Base-by-base conservation (phyloP, 257 asterid genomes). In the Primulina tabacum region DNA sequence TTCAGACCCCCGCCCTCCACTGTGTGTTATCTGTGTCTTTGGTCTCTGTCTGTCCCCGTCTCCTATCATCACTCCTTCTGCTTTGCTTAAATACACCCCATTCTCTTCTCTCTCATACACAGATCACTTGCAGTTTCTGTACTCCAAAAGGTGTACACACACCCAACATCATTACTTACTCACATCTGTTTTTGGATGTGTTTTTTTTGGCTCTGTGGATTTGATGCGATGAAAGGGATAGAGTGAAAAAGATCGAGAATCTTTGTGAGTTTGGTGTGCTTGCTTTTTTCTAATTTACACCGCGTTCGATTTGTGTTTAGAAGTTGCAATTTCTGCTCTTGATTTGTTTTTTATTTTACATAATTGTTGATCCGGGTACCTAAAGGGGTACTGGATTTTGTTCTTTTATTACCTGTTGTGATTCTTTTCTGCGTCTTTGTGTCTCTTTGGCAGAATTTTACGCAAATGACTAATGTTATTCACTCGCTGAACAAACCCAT, bases 381-480 rank as follows among this genome's bases (percentile, higher is more conserved):
- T 5, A 17, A 50, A 17, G 57, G 56, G 57, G 20, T 50, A 2
- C 20, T 16, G 0, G 57, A 50, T 16, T 16, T 16, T 4, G 20
- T 16, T 50, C 33, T 68, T 28, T 16, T 17, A 29, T 64, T 50
- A 8, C 18, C 69, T 64, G 14, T 24, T 73, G 26, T 28, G 71
- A 6, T 55, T 53, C 12, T 12, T 73, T 37, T 62, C 56, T 50
- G 1, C 8, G 14, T 47, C 2, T 14, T 32, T 59, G 37, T 33
- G 37, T 32, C 38, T 28, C 71, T 5, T 21, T 29, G 52, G 29
- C 79, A 76, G 81, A 68, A 64, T 68, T 64, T 62, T 55, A 7
- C 53, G 55, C 67, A 57, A 73, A 90, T 88, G 96, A 85, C 85
- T 73, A 81, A 84, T 66, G 82, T 87, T 24, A 88, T 88, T 90